Evolutionary conservation across 1,139 yeast species (phyloP), one percentile per base, ranked within the genome.

Genomic region (Blastobotrys aristatus): DNA sequence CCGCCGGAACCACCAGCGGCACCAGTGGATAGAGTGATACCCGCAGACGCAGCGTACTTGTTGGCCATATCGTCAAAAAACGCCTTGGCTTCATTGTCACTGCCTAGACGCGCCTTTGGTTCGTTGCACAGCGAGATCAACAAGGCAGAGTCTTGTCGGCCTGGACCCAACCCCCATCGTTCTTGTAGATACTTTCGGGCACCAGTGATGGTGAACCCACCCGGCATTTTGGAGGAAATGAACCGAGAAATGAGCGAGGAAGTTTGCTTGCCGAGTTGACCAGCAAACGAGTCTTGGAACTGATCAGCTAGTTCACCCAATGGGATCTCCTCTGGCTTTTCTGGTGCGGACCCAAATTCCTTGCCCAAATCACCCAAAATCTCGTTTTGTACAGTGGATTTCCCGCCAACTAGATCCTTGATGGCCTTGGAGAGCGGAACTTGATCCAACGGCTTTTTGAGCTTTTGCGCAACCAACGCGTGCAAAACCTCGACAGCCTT

Each of bases 291-390:
- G 58, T 87, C 96, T 71, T 92, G 97, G 79, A 92, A 87, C 63
- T 80, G 83, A 64, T 88, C 97, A 44, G 97, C 97, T 66, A 92
- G 80, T 70, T 92, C 98, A 63, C 81, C 88, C 62, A 92, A 78
- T 56, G 98, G 97, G 45, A 96, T 86, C 64, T 92, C 98, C 72
- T 92, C 98, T 54, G 98, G 97, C 72, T 92, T 92, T 72, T 92
- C 98, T 41, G 98, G 98, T 47, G 97, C 89, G 45, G 94, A 74
- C 59, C 97, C 97, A 63, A 92, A 92, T 72, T 92, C 98, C 70
- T 92, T 92, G 66, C 97, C 97, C 63, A 92, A 78, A 65, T 92
- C 98, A 76, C 98, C 98, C 61, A 92, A 79, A 59, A 92, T 92
- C 75, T 92, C 98, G 69, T 92, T 92, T 73, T 92, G 98, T 43